phyloP scores from a whole-genome alignment of 495 filamentous ascomycete species.

The Mycothermus thermophilus region DNA sequence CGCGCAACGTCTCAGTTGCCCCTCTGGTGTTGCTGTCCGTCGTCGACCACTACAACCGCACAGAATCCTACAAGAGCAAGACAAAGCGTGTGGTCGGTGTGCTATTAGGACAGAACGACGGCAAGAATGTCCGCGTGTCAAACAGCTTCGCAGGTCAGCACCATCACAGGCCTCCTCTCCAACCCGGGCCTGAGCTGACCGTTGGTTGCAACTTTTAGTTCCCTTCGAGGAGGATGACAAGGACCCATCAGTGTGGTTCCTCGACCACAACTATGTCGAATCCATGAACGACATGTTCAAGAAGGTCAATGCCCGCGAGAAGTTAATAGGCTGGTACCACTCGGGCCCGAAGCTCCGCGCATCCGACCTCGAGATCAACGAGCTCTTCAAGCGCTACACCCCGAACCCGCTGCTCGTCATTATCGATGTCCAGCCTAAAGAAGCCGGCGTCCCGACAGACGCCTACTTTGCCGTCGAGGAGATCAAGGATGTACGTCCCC shows the following conservation, averaged over 20 bases:
- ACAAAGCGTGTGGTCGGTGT: slow-evolving; percentile 93
- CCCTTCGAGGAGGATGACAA: slow-evolving; percentile 98
- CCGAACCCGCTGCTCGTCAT: slow-evolving; percentile 93
- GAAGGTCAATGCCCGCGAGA: slow-evolving; percentile 97
- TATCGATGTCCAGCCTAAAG: slow-evolving; percentile 96
- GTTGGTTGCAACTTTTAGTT: slow-evolving; percentile 38
- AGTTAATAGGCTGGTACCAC: slow-evolving; percentile 99
- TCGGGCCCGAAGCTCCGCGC: slow-evolving; percentile 93
- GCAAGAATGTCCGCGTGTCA: slow-evolving; percentile 87
- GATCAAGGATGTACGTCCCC: slow-evolving; percentile 97
- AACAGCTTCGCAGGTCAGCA: slow-evolving; percentile 89
- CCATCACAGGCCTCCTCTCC: not conserved
- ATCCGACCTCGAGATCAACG: slow-evolving; percentile 97
- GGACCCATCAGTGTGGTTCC: slow-evolving; percentile 96
- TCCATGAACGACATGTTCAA: slow-evolving; percentile 99
- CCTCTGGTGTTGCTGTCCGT: slow-evolving; percentile 94
- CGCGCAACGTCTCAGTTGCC: slow-evolving; percentile 87
- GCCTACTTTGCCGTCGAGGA: slow-evolving; percentile 99
- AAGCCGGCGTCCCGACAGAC: slow-evolving; percentile 94
- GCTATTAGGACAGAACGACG: slow-evolving; percentile 86
- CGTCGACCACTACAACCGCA: slow-evolving; percentile 95
- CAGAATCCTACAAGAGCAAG: slow-evolving; percentile 60
- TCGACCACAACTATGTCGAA: slow-evolving; percentile 99
- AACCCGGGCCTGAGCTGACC: not conserved
- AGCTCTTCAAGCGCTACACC: slow-evolving; percentile 98